phyloP scores from a whole-genome alignment of 78 protist species.

The Dictyostelium purpureum region DNA sequence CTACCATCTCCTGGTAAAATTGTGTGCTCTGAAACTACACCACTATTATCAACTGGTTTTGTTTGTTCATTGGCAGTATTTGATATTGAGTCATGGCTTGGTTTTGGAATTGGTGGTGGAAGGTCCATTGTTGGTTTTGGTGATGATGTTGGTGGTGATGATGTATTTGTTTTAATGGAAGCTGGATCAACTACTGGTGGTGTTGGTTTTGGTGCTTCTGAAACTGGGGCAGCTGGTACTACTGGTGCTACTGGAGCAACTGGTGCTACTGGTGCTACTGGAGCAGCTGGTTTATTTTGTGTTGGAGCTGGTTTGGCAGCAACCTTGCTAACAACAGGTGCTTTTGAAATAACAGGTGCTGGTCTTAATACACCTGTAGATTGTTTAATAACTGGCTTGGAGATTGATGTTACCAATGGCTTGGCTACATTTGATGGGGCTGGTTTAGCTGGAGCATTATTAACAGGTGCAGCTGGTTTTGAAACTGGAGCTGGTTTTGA shows the following conservation, averaged over 20 bases:
- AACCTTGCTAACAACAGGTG: conserved; percentile 20
- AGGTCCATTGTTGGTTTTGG: conserved; percentile 22
- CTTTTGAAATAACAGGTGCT: conserved; percentile 50
- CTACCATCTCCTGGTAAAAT: conserved; percentile 46
- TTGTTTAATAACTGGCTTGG: conserved; percentile 31
- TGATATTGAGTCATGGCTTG: not conserved
- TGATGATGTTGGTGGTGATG: not conserved
- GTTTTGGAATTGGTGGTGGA: conserved; percentile 25
- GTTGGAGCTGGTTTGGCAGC: conserved; percentile 20
- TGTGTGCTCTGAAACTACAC: conserved; percentile 4
- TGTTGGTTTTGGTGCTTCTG: not conserved
- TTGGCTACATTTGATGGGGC: not conserved
- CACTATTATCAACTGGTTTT: not conserved
- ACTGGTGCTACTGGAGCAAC: not conserved
- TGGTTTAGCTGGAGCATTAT: not conserved
- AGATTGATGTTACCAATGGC: not conserved
- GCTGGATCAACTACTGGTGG: not conserved
- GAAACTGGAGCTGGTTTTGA: not conserved
- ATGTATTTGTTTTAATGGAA: not conserved
- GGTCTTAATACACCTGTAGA: conserved; percentile 57
- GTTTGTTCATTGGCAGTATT: too few relatives aligned
- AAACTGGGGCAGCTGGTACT: not conserved
- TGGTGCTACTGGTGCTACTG: not conserved
- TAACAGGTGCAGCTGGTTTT: not conserved
- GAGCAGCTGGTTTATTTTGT: not conserved